Evolutionary conservation across 2,329 filamentous ascomycete genomes (phyloP).

Genomic region (Colletotrichum truncatum): DNA sequence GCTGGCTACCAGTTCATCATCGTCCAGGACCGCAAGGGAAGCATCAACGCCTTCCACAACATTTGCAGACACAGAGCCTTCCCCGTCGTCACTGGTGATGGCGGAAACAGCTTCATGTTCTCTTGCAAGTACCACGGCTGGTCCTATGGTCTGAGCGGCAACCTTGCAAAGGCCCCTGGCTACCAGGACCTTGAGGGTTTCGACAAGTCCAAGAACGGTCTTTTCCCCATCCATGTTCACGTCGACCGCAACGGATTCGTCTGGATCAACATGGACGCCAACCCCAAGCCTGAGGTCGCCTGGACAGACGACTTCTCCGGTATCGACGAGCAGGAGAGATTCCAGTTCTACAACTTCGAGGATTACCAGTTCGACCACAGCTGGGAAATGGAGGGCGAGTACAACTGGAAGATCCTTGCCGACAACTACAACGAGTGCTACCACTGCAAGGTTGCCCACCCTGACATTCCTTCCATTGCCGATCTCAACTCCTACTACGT

Average conservation of each 20-base stretch:
- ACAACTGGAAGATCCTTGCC: slow-evolving; percentile 69
- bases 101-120: slow-evolving; percentile 61
- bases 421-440: slow-evolving; percentile 77
- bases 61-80: slow-evolving; percentile 70
- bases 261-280: slow-evolving; percentile 65
- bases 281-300: slow-evolving; percentile 50
- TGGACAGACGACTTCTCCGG: slow-evolving; percentile 63
- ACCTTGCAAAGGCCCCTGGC: slow-evolving; percentile 67
- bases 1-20: slow-evolving; percentile 67
- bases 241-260: slow-evolving; percentile 64
- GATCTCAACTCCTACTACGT: slow-evolving; percentile 65
- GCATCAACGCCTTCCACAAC: slow-evolving; percentile 70
- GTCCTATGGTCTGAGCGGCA: slow-evolving; percentile 67
- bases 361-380: slow-evolving; percentile 66
- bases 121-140: slow-evolving; percentile 71
- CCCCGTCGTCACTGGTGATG: slow-evolving; percentile 61
- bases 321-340: slow-evolving; percentile 55
- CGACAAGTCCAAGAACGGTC: slow-evolving; percentile 62
- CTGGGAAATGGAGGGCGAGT: slow-evolving; percentile 65
- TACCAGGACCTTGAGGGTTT: slow-evolving; percentile 66
- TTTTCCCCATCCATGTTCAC: slow-evolving; percentile 64
- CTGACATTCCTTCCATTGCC: slow-evolving; percentile 64
- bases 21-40: slow-evolving; percentile 56
- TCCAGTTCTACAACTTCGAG: slow-evolving; percentile 56
- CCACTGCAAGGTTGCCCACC: slow-evolving; percentile 68